These are phyloP conservation scores for Cylindrotheca fusiformis DNA, from an alignment of 108 stramenopile genomes.

Conservation along the genomic window DNA sequence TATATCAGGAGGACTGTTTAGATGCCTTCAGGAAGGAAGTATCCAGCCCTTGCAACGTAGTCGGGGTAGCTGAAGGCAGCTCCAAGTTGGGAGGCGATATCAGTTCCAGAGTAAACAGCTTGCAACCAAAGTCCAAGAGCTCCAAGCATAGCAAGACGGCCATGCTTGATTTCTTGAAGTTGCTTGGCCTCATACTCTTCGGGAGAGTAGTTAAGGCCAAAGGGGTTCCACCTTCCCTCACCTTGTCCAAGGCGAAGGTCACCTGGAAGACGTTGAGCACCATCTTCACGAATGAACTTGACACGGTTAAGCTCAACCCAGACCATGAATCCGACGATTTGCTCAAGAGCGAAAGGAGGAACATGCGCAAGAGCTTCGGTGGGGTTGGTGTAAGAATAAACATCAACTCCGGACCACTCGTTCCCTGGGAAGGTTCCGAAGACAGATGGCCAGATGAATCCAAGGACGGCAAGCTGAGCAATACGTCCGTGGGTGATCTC, in stretches of 20 bases:
- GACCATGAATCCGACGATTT: conserved; percentile 86
- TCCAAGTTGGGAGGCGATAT: conserved; percentile 81
- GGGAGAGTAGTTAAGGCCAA: conserved; percentile 90
- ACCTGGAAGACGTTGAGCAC: conserved; percentile 71
- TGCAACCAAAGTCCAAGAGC: conserved; percentile 89
- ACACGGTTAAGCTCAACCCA: conserved; percentile 86
- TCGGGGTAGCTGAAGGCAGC: conserved; percentile 80
- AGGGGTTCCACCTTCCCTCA: conserved; percentile 90
- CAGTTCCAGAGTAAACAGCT: conserved; percentile 68
- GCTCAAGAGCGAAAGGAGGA: conserved; percentile 79
- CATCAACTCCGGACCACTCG: conserved; percentile 87
- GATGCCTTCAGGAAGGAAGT: conserved; percentile 93
- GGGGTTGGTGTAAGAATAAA: conserved; percentile 92
- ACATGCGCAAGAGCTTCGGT: conserved; percentile 79
- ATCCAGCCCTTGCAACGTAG: conserved; percentile 83
- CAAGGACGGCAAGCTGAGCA: conserved; percentile 94
- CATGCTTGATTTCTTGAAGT: conserved; percentile 96
- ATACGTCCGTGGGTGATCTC: conserved; percentile 98
- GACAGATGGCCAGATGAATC: conserved; percentile 91
- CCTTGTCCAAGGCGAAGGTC: conserved; percentile 91
- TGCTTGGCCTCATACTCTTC: conserved; percentile 95
- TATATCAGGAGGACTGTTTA: conserved; percentile 34
- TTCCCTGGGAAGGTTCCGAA: conserved; percentile 95
- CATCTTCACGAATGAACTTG: conserved; percentile 78
- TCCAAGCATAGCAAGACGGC: conserved; percentile 97